A percentile compares a stretch with the other conserved stretches of the same genome.
Conservation (phyloP, 2,329 filamentous ascomycete species). For the Sclerotinia subarctica region DNA sequence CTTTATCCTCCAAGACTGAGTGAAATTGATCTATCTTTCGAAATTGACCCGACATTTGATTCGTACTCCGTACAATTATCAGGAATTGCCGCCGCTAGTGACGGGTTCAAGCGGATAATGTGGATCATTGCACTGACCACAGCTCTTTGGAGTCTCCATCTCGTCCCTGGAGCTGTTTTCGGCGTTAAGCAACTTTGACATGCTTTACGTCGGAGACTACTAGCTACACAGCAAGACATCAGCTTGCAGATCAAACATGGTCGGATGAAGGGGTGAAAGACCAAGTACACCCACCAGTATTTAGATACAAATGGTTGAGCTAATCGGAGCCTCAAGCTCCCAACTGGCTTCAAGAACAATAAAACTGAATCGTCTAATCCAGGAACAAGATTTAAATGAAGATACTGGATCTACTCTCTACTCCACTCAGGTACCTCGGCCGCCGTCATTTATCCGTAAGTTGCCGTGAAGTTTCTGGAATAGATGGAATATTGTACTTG, state of each 20-base stretch:
- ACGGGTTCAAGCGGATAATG: not conserved
- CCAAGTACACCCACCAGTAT: too few relatives aligned
- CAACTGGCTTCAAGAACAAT: not conserved
- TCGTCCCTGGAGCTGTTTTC: not conserved
- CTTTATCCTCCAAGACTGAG: not conserved
- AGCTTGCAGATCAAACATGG: not conserved
- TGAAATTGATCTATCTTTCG: not conserved
- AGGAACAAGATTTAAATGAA: too few relatives aligned
- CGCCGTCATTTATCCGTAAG: too few relatives aligned
- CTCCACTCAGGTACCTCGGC: too few relatives aligned
- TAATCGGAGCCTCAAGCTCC: not conserved
- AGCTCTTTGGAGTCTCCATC: not conserved
- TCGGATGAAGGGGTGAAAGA: not conserved
- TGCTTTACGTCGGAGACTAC: not conserved
- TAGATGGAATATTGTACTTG: too few relatives aligned
- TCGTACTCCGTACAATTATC: not conserved
- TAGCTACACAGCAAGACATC: too few relatives aligned
- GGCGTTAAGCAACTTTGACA: not conserved
- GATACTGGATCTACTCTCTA: too few relatives aligned
- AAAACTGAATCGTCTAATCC: not conserved
- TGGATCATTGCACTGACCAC: not conserved
- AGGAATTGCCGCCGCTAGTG: slow-evolving; percentile 2
- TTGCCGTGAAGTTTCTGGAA: too few relatives aligned
- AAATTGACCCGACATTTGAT: not conserved
- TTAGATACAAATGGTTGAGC: not conserved